phyloP scores from a whole-genome alignment of 192 early-diverging fungal genomes.

The Glomus cerebriforme region DNA sequence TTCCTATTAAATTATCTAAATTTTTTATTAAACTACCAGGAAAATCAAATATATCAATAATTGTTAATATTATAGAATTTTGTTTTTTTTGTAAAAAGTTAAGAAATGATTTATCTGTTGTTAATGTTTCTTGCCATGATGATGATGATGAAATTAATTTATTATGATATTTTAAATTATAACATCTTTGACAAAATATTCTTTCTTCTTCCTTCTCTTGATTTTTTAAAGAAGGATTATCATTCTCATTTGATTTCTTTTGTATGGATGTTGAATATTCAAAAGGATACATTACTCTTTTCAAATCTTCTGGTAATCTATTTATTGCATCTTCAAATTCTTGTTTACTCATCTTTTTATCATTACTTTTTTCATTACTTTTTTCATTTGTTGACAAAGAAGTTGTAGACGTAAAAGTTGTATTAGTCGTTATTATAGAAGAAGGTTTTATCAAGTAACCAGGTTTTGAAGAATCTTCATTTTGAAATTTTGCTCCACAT shows the following conservation, averaged over 20 bases:
- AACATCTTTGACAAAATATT: constrained; percentile 68
- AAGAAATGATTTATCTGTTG: constrained; percentile 52
- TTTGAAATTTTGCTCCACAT: constrained; percentile 70
- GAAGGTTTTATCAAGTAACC: constrained; percentile 50
- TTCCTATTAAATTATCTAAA: constrained; percentile 54
- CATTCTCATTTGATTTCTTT: background rate
- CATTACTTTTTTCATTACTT: constrained; percentile 39
- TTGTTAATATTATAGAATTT: constrained; percentile 54
- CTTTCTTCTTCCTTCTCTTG: background rate
- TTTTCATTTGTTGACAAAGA: background rate
- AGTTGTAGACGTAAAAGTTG: too few species aligned
- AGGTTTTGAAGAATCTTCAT: constrained; percentile 38
- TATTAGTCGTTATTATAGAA: too few species aligned
- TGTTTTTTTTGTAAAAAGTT: constrained; percentile 56
- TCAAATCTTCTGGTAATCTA: constrained; percentile 39
- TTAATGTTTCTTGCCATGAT: constrained; percentile 52
- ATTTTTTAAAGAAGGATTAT: too few species aligned
- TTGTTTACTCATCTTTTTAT: constrained; percentile 6
- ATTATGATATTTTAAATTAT: constrained; percentile 61
- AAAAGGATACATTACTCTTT: constrained; percentile 43
- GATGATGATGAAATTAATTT: constrained; percentile 10
- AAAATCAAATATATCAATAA: constrained; percentile 71
- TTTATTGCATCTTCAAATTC: constrained; percentile 40
- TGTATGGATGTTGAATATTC: constrained; percentile 35
- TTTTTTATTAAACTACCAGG: constrained; percentile 60